These are phyloP conservation scores for Lachnellula subtilissima DNA, from an alignment of 2,329 filamentous ascomycete species.

Conservation along the genomic window DNA sequence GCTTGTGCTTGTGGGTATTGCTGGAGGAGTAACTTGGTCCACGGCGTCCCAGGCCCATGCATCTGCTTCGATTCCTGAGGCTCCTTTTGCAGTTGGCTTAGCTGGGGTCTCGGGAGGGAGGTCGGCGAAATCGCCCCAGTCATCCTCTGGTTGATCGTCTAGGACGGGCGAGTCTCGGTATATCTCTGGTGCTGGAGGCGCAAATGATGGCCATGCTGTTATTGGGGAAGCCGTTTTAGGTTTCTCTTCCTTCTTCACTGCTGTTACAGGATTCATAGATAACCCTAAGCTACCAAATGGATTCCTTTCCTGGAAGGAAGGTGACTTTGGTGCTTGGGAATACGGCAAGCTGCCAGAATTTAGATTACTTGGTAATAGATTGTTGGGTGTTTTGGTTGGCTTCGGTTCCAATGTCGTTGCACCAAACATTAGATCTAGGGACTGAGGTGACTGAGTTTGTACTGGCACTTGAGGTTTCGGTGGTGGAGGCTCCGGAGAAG, in stretches of 20 bases:
- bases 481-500: slow-evolving; percentile 19
- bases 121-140: slow-evolving; percentile 51
- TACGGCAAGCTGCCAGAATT: slow-evolving; percentile 33
- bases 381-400: slow-evolving; percentile 31
- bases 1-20: background rate
- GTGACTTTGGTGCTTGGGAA: slow-evolving; percentile 46
- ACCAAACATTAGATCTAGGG: slow-evolving; percentile 31
- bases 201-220: slow-evolving; percentile 29
- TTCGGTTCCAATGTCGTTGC: slow-evolving; percentile 27
- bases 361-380: slow-evolving; percentile 28
- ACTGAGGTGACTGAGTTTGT: slow-evolving; percentile 12
- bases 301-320: slow-evolving; percentile 50
- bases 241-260: slow-evolving; percentile 31
- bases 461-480: slow-evolving; percentile 17
- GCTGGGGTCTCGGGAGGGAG: slow-evolving; percentile 27
- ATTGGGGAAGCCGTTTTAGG: slow-evolving; percentile 29
- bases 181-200: slow-evolving; percentile 18
- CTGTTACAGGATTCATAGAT: slow-evolving; percentile 37
- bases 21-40: slow-evolving; percentile 17
- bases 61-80: slow-evolving; percentile 22
- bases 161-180: slow-evolving; percentile 25
- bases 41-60: slow-evolving; percentile 31
- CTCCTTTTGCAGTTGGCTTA: slow-evolving; percentile 7
- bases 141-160: slow-evolving; percentile 38
- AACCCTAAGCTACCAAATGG: slow-evolving; percentile 47